Percentiles rank a stretch among this genome's conserved stretches.
Evolutionary conservation across 78 protist species (phyloP).

Genomic region (Parvularia atlantis): DNA sequence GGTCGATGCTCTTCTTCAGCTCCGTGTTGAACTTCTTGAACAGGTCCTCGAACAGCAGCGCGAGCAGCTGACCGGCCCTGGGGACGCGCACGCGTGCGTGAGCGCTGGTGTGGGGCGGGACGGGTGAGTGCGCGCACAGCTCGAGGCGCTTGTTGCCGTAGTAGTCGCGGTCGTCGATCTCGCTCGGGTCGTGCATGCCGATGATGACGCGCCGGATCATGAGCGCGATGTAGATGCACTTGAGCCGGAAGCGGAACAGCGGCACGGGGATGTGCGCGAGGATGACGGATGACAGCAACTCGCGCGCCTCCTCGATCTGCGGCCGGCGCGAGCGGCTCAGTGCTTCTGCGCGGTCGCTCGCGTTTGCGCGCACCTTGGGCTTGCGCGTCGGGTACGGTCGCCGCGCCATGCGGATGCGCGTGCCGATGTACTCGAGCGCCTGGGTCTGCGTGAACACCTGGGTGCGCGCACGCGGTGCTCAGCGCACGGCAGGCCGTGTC

Average conservation of each 20-base stretch:
- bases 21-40: conserved; percentile 81
- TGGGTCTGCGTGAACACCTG: conserved; percentile 59
- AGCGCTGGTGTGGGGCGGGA: background rate
- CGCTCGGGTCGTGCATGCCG: conserved; percentile 38
- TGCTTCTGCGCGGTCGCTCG: too few species aligned
- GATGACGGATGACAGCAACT: conserved; percentile 71
- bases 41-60: conserved; percentile 89
- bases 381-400: background rate
- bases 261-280: conserved; percentile 85
- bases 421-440: conserved; percentile 74
- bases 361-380: background rate
- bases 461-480: too few species aligned
- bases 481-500: too few species aligned
- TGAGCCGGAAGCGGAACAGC: conserved; percentile 62
- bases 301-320: conserved; percentile 70
- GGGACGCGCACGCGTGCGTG: conserved; percentile 56
- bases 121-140: conserved; percentile 31
- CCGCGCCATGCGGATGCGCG: background rate
- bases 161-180: conserved; percentile 87
- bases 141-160: conserved; percentile 94
- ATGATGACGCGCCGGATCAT: conserved; percentile 78
- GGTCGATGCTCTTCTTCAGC: conserved; percentile 55
- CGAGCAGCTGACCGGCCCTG: conserved; percentile 71
- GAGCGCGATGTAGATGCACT: conserved; percentile 62
- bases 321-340: background rate